These are phyloP conservation scores for Extremus antarcticus DNA, from an alignment of 495 filamentous ascomycete genomes.

Conservation along the genomic window DNA sequence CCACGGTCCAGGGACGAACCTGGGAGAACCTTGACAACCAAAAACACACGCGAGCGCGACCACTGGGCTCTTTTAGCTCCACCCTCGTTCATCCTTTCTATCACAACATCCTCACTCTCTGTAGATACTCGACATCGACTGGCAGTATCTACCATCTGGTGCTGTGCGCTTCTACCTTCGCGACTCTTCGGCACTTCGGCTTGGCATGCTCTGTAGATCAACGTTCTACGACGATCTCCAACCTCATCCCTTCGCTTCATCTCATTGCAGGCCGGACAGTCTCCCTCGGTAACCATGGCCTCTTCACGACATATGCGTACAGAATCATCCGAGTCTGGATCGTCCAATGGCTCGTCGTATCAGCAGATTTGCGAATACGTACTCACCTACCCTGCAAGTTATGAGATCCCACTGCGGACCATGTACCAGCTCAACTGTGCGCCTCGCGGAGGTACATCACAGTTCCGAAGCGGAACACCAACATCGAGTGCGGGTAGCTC, in stretches of 20 bases:
- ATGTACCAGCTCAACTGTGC: slow-evolving; percentile 65
- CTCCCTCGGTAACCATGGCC: slow-evolving; percentile 14
- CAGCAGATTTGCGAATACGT: slow-evolving; percentile 55
- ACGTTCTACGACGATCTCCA: neutral
- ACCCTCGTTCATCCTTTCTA: neutral
- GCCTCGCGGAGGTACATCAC: slow-evolving; percentile 34
- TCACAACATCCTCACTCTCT: neutral
- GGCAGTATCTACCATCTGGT: neutral
- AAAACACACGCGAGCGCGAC: neutral
- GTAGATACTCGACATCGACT: neutral
- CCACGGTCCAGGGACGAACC: too few species aligned
- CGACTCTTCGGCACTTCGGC: neutral
- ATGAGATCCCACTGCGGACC: slow-evolving; percentile 63
- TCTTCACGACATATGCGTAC: slow-evolving; percentile 21
- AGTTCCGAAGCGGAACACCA: slow-evolving; percentile 9
- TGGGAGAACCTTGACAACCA: neutral
- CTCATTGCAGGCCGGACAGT: neutral
- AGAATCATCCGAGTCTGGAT: slow-evolving; percentile 21
- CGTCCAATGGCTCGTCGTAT: slow-evolving; percentile 23
- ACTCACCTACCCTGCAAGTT: slow-evolving; percentile 51
- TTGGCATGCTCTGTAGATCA: too few species aligned
- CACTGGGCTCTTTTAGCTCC: neutral
- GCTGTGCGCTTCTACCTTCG: neutral
- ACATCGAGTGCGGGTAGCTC: slow-evolving; percentile 21
- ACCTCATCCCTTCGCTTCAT: neutral